Percentiles rank a stretch among this genome's conserved stretches.
Evolutionary conservation across 805 yeast genomes (phyloP).

Genomic region (Yamadazyma ubonensis): DNA sequence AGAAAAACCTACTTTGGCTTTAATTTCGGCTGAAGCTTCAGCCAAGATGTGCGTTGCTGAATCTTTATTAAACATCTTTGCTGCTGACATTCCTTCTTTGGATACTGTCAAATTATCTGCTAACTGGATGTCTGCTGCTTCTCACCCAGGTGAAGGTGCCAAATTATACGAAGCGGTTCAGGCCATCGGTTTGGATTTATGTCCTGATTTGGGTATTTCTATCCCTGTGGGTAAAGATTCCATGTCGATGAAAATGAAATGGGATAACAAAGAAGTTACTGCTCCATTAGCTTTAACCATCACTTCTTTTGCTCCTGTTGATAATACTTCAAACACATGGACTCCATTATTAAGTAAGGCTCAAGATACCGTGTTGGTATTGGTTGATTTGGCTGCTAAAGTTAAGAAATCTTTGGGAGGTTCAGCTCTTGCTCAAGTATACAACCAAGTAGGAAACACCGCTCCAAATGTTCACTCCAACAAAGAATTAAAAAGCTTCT

Average conservation of each 20-base stretch:
- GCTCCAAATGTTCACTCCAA: slow-evolving; percentile 82
- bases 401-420: slow-evolving; percentile 70
- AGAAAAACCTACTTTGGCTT: slow-evolving; percentile 88
- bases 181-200: slow-evolving; percentile 90
- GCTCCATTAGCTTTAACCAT: slow-evolving; percentile 92
- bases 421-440: slow-evolving; percentile 92
- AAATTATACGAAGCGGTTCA: slow-evolving; percentile 95
- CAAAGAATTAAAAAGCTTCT: slow-evolving; percentile 61
- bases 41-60: slow-evolving; percentile 97
- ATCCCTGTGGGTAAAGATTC: slow-evolving; percentile 99
- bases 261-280: slow-evolving; percentile 90
- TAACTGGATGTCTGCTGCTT: slow-evolving; percentile 99
- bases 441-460: slow-evolving; percentile 77
- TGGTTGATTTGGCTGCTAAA: slow-evolving; percentile 73
- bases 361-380: slow-evolving; percentile 62
- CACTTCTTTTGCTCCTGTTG: slow-evolving; percentile 90
- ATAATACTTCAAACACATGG: slow-evolving; percentile 87
- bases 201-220: slow-evolving; percentile 87
- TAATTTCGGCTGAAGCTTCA: slow-evolving; percentile 84
- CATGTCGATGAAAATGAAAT: slow-evolving; percentile 98
- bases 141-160: slow-evolving; percentile 93
- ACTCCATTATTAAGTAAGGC: slow-evolving; percentile 72
- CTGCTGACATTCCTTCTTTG: slow-evolving; percentile 80
- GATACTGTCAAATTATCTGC: slow-evolving; percentile 85
- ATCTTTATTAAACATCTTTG: slow-evolving; percentile 80